phyloP scores from a whole-genome alignment of 2,329 filamentous ascomycete species.

The Xylariaceae sp. region DNA sequence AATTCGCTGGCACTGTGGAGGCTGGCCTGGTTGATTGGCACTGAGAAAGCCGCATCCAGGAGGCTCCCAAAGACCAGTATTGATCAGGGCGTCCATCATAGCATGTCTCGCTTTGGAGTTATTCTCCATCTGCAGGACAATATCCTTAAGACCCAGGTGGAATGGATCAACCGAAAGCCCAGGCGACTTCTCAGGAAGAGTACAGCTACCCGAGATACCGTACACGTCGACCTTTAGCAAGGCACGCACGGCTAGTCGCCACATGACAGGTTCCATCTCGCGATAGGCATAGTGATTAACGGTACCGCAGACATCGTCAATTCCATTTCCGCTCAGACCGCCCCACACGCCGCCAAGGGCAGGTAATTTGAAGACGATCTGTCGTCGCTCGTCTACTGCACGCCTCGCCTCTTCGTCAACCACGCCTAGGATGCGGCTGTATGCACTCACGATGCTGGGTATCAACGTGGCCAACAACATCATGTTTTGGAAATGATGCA shows the following conservation, averaged over 20 bases:
- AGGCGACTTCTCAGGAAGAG: neutral
- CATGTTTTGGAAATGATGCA: conserved; percentile 55
- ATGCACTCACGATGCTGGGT: conserved; percentile 56
- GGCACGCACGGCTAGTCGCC: conserved; percentile 53
- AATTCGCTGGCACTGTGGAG: conserved; percentile 48
- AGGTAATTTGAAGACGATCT: conserved; percentile 44
- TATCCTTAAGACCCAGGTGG: conserved; percentile 53
- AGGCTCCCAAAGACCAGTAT: conserved; percentile 36
- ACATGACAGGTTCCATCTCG: conserved; percentile 50
- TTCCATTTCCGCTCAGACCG: neutral
- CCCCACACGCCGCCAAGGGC: conserved; percentile 52
- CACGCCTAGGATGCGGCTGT: conserved; percentile 52
- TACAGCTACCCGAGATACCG: conserved; percentile 38
- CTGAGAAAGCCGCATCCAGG: conserved; percentile 21
- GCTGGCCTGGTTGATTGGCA: conserved; percentile 34
- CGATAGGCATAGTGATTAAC: conserved; percentile 38
- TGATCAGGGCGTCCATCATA: conserved; percentile 45
- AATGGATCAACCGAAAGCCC: conserved; percentile 20
- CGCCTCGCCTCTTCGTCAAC: conserved; percentile 50
- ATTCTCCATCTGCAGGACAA: conserved; percentile 53
- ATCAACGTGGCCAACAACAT: conserved; percentile 59
- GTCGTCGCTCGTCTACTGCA: conserved; percentile 42
- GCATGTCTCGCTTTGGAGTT: conserved; percentile 48
- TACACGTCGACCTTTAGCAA: conserved; percentile 58
- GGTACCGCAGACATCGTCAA: conserved; percentile 24